phyloP scores from a whole-genome alignment of 768 basidiomycete genomes.

The Paxillus rubicundulus region DNA sequence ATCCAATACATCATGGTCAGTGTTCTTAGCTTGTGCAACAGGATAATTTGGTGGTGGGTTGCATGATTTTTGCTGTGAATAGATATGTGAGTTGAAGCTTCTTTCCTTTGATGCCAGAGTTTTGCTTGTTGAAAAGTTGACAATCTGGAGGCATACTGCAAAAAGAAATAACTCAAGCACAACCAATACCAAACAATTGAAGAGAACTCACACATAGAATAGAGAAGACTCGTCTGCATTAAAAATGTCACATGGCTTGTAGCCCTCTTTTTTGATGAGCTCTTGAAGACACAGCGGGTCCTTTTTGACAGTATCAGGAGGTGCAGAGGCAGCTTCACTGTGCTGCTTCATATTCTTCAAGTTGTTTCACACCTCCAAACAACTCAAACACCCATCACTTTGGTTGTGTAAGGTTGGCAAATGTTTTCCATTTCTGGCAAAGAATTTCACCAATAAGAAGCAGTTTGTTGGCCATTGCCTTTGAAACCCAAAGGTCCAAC shows the following conservation, averaged over 20 bases:
- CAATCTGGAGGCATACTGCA: slow-evolving; percentile 3
- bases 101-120: too few species aligned
- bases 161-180: too few species aligned
- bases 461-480: slow-evolving; percentile 38
- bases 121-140: not conserved
- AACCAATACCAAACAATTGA: not conserved
- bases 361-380: not conserved
- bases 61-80: too few species aligned
- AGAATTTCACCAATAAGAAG: slow-evolving; percentile 29
- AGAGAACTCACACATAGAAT: too few species aligned
- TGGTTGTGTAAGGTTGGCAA: slow-evolving; percentile 24
- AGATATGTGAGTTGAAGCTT: too few species aligned
- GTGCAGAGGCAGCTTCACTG: slow-evolving; percentile 35
- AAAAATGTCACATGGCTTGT: too few species aligned
- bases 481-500: slow-evolving; percentile 37
- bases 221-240: too few species aligned
- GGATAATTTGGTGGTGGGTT: too few species aligned
- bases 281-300: too few species aligned
- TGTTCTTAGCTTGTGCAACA: too few species aligned
- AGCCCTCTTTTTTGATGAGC: too few species aligned
- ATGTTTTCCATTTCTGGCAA: slow-evolving; percentile 6
- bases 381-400: slow-evolving; percentile 32
- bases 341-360: slow-evolving; percentile 23
- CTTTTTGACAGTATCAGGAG: not conserved
- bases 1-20: too few species aligned